A percentile compares a stretch with the other conserved stretches of the same genome.
Evolutionary conservation across 1,139 yeast genomes (phyloP).

Genomic region (Pichia sp.): DNA sequence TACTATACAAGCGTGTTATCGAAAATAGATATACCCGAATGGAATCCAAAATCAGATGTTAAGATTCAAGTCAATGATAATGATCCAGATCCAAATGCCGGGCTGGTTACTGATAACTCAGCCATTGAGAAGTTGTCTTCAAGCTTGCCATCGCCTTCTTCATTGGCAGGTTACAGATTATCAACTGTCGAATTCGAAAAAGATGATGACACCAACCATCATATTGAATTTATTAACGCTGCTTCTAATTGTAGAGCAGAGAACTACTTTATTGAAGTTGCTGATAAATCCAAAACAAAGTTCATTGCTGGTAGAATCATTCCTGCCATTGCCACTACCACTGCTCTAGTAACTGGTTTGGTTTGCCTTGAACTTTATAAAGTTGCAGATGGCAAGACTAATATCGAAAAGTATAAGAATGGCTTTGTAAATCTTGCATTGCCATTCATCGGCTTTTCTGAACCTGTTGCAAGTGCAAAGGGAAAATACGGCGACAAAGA

Average conservation of each 20-base stretch:
- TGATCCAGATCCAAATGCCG: slow-evolving; percentile 78
- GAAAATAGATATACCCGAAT: slow-evolving; percentile 56
- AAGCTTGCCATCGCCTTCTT: slow-evolving; percentile 80
- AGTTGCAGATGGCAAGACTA: slow-evolving; percentile 68
- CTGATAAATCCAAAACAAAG: slow-evolving; percentile 71
- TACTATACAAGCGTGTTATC: slow-evolving; percentile 47
- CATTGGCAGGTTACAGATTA: slow-evolving; percentile 83
- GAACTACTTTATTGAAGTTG: slow-evolving; percentile 80
- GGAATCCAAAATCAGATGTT: slow-evolving; percentile 69
- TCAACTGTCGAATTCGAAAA: slow-evolving; percentile 90
- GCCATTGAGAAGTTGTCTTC: slow-evolving; percentile 59
- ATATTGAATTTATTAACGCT: slow-evolving; percentile 93
- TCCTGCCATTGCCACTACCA: slow-evolving; percentile 98
- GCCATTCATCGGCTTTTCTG: slow-evolving; percentile 95
- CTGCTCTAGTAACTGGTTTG: slow-evolving; percentile 92
- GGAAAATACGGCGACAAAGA: slow-evolving; percentile 75
- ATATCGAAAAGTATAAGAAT: slow-evolving; percentile 85
- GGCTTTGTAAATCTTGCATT: slow-evolving; percentile 92
- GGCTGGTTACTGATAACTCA: slow-evolving; percentile 51
- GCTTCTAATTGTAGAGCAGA: slow-evolving; percentile 94
- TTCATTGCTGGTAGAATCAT: slow-evolving; percentile 91
- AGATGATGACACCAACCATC: slow-evolving; percentile 95
- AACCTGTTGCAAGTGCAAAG: slow-evolving; percentile 83
- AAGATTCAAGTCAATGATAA: slow-evolving; percentile 84
- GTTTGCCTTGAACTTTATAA: slow-evolving; percentile 89